Percentiles rank a stretch among this genome's conserved stretches.
Evolutionary conservation across 495 filamentous ascomycete genomes (phyloP).

Genomic region (Podospora didyma): DNA sequence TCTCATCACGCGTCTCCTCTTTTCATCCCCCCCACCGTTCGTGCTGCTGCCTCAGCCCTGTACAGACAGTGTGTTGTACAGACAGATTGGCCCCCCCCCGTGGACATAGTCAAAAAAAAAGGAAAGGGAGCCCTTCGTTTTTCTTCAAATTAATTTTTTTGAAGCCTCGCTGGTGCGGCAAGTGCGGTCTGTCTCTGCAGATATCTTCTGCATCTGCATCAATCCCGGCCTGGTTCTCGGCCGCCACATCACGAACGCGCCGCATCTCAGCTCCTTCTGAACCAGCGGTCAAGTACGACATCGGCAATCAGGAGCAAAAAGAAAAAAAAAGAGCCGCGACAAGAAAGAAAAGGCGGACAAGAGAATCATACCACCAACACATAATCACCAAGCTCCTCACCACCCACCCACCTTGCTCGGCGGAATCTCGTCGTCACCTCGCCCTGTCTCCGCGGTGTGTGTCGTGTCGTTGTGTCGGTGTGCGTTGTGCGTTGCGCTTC

Average conservation of each 20-base stretch:
- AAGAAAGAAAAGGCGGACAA: not conserved
- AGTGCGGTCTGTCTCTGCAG: not conserved
- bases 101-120: too few species aligned
- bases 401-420: not conserved
- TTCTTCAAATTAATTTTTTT: too few species aligned
- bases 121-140: too few species aligned
- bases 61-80: too few species aligned
- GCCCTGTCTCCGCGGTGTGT: slow-evolving; percentile 1
- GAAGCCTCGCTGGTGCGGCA: not conserved
- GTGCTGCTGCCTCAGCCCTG: too few species aligned
- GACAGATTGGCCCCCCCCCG: too few species aligned
- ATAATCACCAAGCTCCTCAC: too few species aligned
- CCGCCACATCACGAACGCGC: not conserved
- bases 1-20: too few species aligned
- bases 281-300: not conserved
- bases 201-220: not conserved
- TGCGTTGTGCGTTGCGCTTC: not conserved
- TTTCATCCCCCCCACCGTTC: too few species aligned
- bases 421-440: not conserved
- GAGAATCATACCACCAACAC: not conserved
- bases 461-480: slow-evolving; percentile 1
- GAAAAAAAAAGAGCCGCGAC: not conserved
- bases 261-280: not conserved
- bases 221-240: not conserved
- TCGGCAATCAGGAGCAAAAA: not conserved